Conservation (phyloP, 2,329 filamentous ascomycete genomes). For the Pseudogymnoascus sp. region DNA sequence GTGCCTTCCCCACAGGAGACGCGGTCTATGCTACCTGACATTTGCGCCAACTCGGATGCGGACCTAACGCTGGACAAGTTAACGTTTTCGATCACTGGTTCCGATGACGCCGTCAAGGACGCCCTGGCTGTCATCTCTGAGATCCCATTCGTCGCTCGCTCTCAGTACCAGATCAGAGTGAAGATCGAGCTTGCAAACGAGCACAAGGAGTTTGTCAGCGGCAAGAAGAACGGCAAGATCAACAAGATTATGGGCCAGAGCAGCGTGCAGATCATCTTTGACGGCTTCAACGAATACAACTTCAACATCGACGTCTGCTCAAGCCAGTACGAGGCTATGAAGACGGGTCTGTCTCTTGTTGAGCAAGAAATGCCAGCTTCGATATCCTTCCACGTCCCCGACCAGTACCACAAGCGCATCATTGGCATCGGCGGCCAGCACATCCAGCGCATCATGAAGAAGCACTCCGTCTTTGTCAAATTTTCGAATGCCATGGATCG, state of each 20-base stretch:
- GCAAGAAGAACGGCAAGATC: slow-evolving; percentile 99
- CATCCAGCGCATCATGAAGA: slow-evolving; percentile 99
- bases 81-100: slow-evolving; percentile 88
- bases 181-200: slow-evolving; percentile 99
- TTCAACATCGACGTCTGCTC: slow-evolving; percentile 99
- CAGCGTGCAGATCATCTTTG: slow-evolving; percentile 98
- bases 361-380: slow-evolving; percentile 99
- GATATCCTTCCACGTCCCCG: slow-evolving; percentile 97
- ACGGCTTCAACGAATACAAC: slow-evolving; percentile 99
- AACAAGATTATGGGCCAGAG: slow-evolving; percentile 99
- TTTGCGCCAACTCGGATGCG: slow-evolving; percentile 91
- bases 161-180: slow-evolving; percentile 87
- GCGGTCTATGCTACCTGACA: slow-evolving; percentile 84
- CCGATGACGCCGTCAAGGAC: slow-evolving; percentile 90
- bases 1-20: slow-evolving; percentile 61
- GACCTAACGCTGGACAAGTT: slow-evolving; percentile 92
- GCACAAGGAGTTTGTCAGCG: slow-evolving; percentile 98
- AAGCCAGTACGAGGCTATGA: slow-evolving; percentile 85
- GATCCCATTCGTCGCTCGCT: slow-evolving; percentile 77
- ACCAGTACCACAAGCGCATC: slow-evolving; percentile 98
- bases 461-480: slow-evolving; percentile 99
- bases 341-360: slow-evolving; percentile 82
- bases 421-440: slow-evolving; percentile 98
- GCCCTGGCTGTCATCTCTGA: slow-evolving; percentile 92
- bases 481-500: slow-evolving; percentile 99